Conservation (phyloP, 148 eudicot genomes). For the Polygonum maritimum region DNA sequence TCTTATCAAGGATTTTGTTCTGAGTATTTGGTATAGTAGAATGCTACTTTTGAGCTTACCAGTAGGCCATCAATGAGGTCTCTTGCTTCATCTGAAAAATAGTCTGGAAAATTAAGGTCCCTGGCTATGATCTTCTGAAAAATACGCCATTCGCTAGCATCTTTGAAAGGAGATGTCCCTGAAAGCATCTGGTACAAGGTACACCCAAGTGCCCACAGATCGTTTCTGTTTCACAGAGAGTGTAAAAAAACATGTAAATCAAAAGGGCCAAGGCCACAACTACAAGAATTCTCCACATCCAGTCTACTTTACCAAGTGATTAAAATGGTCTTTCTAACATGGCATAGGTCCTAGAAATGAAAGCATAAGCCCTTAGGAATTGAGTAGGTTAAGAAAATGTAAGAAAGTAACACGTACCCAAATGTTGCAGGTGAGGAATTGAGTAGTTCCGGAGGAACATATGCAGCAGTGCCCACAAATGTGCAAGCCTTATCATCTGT, state of each 20-base stretch:
- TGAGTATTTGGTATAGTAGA: neutral
- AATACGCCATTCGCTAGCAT: conserved; percentile 96
- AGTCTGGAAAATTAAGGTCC: conserved; percentile 75
- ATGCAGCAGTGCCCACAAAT: conserved; percentile 99
- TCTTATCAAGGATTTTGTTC: neutral
- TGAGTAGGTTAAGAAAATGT: too few species aligned
- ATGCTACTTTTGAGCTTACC: conserved; percentile 33
- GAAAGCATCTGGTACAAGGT: conserved; percentile 98
- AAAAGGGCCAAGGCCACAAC: neutral
- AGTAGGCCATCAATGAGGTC: conserved; percentile 78
- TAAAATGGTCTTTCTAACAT: too few species aligned
- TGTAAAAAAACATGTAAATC: neutral
- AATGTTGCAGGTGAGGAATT: conserved; percentile 96
- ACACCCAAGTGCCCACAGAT: conserved; percentile 99
- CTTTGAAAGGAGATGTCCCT: conserved; percentile 97
- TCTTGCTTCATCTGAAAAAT: conserved; percentile 73
- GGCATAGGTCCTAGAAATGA: too few species aligned
- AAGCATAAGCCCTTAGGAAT: too few species aligned
- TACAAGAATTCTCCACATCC: neutral
- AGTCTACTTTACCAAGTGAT: neutral
- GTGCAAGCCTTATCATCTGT: conserved; percentile 93
- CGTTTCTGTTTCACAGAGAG: conserved; percentile 51
- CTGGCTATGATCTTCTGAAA: conserved; percentile 89
- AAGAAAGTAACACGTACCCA: conserved; percentile 40
- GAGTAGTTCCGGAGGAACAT: conserved; percentile 94